A percentile compares a stretch with the other conserved stretches of the same genome.
Evolutionary conservation across 768 basidiomycete species (phyloP).

Genomic region (Zangia roseola): DNA sequence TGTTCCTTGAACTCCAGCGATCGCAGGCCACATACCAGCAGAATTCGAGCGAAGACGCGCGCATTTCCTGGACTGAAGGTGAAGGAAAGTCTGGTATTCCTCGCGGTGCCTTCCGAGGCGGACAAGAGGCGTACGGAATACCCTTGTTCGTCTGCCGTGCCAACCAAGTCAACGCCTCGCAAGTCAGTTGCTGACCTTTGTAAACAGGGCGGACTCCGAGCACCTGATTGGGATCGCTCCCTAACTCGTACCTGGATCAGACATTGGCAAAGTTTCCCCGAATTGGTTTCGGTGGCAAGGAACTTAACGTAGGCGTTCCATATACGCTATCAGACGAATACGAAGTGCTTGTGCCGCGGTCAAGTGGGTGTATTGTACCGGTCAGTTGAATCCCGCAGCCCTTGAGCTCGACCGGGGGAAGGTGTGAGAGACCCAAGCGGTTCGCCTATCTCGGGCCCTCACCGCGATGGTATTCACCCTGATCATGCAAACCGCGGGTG

Average conservation of each 20-base stretch:
- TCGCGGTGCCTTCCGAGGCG: constrained; percentile 52
- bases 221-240: neutral
- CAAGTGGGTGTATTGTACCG: constrained; percentile 53
- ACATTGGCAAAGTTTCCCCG: constrained; percentile 64
- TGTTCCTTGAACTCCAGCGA: neutral
- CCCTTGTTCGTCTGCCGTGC: constrained; percentile 58
- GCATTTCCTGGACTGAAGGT: constrained; percentile 61
- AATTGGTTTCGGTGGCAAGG: constrained; percentile 62
- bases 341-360: constrained; percentile 67
- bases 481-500: constrained; percentile 51
- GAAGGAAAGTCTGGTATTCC: constrained; percentile 58
- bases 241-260: constrained; percentile 33
- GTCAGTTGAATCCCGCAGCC: constrained; percentile 41
- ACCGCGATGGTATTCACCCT: constrained; percentile 51
- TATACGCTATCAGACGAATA: constrained; percentile 39
- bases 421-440: constrained; percentile 66
- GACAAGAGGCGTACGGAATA: constrained; percentile 46
- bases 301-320: constrained; percentile 49
- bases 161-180: constrained; percentile 30
- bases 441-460: constrained; percentile 53
- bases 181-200: neutral
- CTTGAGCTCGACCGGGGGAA: constrained; percentile 58
- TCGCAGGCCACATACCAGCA: constrained; percentile 50
- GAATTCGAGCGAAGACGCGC: constrained; percentile 42
- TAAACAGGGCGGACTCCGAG: constrained; percentile 47